Percentiles rank a stretch among this genome's conserved stretches.
phyloP scores from a whole-genome alignment of 495 filamentous ascomycete species.

The Talaromyces thailandensis region DNA sequence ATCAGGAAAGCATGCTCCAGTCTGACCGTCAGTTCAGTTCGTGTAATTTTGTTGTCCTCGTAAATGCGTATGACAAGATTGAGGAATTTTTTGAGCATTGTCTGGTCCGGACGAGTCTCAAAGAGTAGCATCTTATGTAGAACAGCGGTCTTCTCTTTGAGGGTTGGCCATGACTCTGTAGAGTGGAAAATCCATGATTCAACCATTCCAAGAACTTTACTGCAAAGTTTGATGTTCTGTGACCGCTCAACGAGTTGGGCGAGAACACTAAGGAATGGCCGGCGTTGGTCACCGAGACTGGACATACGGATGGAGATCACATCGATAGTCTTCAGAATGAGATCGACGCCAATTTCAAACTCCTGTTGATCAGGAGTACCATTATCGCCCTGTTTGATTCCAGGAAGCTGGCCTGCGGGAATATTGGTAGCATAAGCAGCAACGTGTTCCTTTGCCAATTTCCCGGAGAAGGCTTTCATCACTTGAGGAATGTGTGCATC shows the following conservation, averaged over 20 bases:
- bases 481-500: slow-evolving; percentile 79
- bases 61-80: slow-evolving; percentile 96
- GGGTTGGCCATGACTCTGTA: slow-evolving; percentile 83
- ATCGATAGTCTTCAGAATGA: slow-evolving; percentile 92
- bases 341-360: slow-evolving; percentile 70
- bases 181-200: slow-evolving; percentile 92
- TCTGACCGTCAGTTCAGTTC: slow-evolving; percentile 90
- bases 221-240: slow-evolving; percentile 70
- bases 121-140: slow-evolving; percentile 96
- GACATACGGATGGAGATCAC: slow-evolving; percentile 87
- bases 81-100: slow-evolving; percentile 83
- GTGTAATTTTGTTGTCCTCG: slow-evolving; percentile 87
- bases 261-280: slow-evolving; percentile 89
- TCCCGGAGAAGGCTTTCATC: slow-evolving; percentile 90
- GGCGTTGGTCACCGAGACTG: slow-evolving; percentile 79
- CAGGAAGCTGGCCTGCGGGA: slow-evolving; percentile 22
- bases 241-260: slow-evolving; percentile 94
- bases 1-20: slow-evolving; percentile 98
- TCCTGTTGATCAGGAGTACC: slow-evolving; percentile 62
- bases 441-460: slow-evolving; percentile 89
- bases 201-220: slow-evolving; percentile 90
- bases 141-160: slow-evolving; percentile 97
- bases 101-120: slow-evolving; percentile 70
- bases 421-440: slow-evolving; percentile 53
- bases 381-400: slow-evolving; percentile 38